phyloP scores from a whole-genome alignment of 2,329 filamentous ascomycete genomes.

The Calonectria crousiana region DNA sequence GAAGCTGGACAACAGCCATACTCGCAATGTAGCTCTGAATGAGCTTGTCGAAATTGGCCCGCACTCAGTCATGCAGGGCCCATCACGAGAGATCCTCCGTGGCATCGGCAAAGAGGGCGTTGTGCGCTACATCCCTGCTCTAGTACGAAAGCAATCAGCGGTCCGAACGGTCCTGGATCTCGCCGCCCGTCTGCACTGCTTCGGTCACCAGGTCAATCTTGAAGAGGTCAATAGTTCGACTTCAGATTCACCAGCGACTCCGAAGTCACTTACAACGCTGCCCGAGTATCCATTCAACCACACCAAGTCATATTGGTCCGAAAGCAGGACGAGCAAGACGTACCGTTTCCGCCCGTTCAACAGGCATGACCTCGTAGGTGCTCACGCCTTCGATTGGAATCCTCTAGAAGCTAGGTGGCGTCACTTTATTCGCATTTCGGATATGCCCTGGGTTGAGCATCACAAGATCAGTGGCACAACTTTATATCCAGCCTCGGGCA shows the following conservation, averaged over 20 bases:
- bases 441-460: conserved; percentile 10
- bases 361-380: background rate
- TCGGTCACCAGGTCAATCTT: background rate
- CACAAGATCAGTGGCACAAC: conserved; percentile 7
- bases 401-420: background rate
- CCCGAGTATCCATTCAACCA: conserved; percentile 5
- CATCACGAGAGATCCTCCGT: conserved; percentile 4
- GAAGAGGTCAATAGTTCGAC: background rate
- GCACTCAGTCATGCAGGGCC: conserved; percentile 4
- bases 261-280: background rate
- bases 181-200: background rate
- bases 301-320: background rate
- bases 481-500: conserved; percentile 2
- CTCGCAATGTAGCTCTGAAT: background rate
- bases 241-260: background rate
- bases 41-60: conserved; percentile 19
- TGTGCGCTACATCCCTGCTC: background rate
- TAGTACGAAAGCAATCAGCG: background rate
- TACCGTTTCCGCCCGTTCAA: background rate
- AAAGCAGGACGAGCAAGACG: background rate
- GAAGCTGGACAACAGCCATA: background rate
- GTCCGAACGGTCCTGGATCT: background rate
- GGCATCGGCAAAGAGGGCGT: background rate
- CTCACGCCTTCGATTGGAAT: background rate
- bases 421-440: background rate